Base-by-base conservation (phyloP, 768 basidiomycete species). In the Kwoniella sp. region DNA sequence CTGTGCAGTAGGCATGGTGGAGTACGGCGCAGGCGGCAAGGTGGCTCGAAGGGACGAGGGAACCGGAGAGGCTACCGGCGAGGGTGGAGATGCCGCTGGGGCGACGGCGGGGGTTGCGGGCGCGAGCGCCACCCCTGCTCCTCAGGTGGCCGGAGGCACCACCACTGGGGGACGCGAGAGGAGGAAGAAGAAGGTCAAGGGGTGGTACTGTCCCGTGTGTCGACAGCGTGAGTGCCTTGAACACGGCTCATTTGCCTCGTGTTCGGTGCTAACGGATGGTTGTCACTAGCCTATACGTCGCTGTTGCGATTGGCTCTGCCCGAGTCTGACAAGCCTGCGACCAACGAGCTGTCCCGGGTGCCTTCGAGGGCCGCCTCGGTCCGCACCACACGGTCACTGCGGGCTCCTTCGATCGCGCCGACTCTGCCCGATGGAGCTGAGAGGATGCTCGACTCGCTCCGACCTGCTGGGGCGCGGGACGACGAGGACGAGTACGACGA, bases 171-270 rank as follows among this genome's bases (percentile, higher is more conserved):
- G 79, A 50, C 73, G 80, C 4, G 79, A 89, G 47, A 68, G 76
- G 56, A 79, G 90, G 69, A 92, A 90, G 79, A 80, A 89, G 62
- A 92, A 89, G 77, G 87, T 89, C 0, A 96, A 96, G 75, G 91
- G 91, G 5, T 96, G 91, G 91, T 89, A 87, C 80, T 96, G 91
- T 71, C 91, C 91, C 25, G 88, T 96, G 42, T 93, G 91, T 73
- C 82, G 91, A 60, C 90, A 91, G 79, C 89, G 89, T 91, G 69
- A 73, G 88, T 80, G 5, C 6, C 19, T 14, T 27, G 25, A 1
- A 12, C 15, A 20, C 19, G 29, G 26, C 23, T 48, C 34, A 48
- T 22, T 15, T n/a, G n/a, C n/a, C n/a, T n/a, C n/a, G n/a, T n/a
- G n/a, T n/a, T n/a, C n/a, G n/a, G 26, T 36, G 31, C 17, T 6